These are phyloP conservation scores for Coemansia sp. DNA, from an alignment of 192 early-diverging fungal genomes.

Conservation along the genomic window DNA sequence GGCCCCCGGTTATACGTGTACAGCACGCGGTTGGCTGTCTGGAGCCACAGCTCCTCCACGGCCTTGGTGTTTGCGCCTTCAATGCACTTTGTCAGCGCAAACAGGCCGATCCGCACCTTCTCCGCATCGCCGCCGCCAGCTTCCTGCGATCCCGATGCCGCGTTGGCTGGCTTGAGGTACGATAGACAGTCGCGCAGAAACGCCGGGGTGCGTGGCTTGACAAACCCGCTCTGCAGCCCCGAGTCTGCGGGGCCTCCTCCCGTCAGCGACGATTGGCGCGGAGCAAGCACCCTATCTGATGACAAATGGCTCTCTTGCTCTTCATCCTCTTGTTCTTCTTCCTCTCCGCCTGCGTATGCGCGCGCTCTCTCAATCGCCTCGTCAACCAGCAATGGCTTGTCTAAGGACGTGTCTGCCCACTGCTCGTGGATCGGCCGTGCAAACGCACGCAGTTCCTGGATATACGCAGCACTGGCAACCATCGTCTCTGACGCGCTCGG, in stretches of 20 bases:
- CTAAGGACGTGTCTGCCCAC: slow-evolving; percentile 5
- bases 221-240: slow-evolving; percentile 26
- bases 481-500: not conserved
- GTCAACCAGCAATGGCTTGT: slow-evolving; percentile 1
- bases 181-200: slow-evolving; percentile 47
- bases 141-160: not conserved
- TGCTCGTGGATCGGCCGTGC: slow-evolving; percentile 18
- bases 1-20: slow-evolving; percentile 45
- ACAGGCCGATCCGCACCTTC: slow-evolving; percentile 24
- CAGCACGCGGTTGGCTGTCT: slow-evolving; percentile 31
- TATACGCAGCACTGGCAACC: slow-evolving; percentile 35
- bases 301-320: not conserved
- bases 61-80: slow-evolving; percentile 28
- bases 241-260: not conserved
- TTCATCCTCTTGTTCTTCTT: not conserved
- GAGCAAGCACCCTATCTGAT: slow-evolving; percentile 19
- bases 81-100: slow-evolving; percentile 33
- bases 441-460: slow-evolving; percentile 27
- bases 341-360: slow-evolving; percentile 10
- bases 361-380: slow-evolving; percentile 16
- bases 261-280: slow-evolving; percentile 28
- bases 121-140: slow-evolving; percentile 16
- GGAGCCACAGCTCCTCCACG: slow-evolving; percentile 37
- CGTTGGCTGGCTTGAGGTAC: slow-evolving; percentile 19
- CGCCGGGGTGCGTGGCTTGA: slow-evolving; percentile 40